Conservation (phyloP, 352 stramenopile genomes). For the Phytophthora cryptogea region DNA sequence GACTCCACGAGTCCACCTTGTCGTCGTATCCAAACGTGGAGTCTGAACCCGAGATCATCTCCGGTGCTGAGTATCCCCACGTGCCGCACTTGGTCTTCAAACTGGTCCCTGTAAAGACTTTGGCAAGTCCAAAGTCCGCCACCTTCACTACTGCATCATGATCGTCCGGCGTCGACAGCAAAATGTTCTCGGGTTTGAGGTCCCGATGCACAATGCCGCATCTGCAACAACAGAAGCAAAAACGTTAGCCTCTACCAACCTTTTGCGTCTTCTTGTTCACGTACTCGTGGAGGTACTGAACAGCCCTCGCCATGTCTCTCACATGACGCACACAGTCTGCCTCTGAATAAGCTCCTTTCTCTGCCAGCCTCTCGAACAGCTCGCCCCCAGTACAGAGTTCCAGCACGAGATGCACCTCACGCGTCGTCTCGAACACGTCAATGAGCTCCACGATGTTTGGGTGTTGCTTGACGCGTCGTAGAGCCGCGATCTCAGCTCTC, state of each 20-base stretch:
- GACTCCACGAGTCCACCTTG: slow-evolving; percentile 88
- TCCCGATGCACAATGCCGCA: slow-evolving; percentile 84
- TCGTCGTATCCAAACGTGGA: slow-evolving; percentile 77
- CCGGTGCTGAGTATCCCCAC: slow-evolving; percentile 80
- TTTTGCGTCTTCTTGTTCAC: slow-evolving; percentile 7
- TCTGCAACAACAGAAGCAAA: slow-evolving; percentile 18
- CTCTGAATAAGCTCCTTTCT: slow-evolving; percentile 85
- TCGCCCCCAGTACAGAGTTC: slow-evolving; percentile 84
- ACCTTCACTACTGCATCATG: slow-evolving; percentile 71
- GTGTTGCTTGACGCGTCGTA: slow-evolving; percentile 62
- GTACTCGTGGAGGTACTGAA: slow-evolving; percentile 76
- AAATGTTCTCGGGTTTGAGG: slow-evolving; percentile 85
- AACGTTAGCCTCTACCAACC: background rate
- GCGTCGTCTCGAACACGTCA: slow-evolving; percentile 80
- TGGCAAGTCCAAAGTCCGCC: slow-evolving; percentile 87
- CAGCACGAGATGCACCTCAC: slow-evolving; percentile 80
- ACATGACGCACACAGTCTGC: slow-evolving; percentile 80
- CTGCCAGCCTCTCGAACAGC: slow-evolving; percentile 79
- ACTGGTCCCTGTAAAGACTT: slow-evolving; percentile 68
- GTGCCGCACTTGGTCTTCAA: slow-evolving; percentile 86
- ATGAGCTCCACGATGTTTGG: slow-evolving; percentile 82
- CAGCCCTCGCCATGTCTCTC: slow-evolving; percentile 62
- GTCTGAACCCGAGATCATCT: slow-evolving; percentile 84
- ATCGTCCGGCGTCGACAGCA: slow-evolving; percentile 71
- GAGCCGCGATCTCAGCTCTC: slow-evolving; percentile 61